Evolutionary conservation across 1,284 basidiomycete species (phyloP).

Genomic region (Leccinum holopus): DNA sequence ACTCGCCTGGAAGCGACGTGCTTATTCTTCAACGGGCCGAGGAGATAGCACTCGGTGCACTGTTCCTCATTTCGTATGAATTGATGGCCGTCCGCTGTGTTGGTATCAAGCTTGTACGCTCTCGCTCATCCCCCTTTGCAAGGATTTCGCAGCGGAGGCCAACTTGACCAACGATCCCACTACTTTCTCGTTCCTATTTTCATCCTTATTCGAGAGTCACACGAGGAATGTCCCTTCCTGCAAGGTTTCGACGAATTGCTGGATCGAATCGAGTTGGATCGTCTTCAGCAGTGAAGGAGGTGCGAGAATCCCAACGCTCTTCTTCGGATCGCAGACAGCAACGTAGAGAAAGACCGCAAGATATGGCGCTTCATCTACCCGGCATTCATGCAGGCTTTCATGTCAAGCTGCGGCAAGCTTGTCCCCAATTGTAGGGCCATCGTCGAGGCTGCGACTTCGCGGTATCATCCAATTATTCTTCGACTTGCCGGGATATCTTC

Average conservation of each 20-base stretch:
- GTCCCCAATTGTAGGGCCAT: conserved; percentile 57
- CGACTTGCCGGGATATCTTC: conserved; percentile 65
- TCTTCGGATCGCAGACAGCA: conserved; percentile 67
- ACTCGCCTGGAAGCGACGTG: conserved; percentile 41
- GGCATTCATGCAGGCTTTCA: conserved; percentile 54
- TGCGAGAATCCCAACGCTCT: conserved; percentile 52
- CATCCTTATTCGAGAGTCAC: conserved; percentile 40
- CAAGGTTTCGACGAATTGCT: conserved; percentile 67
- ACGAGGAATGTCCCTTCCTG: conserved; percentile 43
- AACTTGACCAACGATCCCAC: conserved; percentile 26
- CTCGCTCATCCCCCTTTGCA: conserved; percentile 45
- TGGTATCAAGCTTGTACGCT: conserved; percentile 62
- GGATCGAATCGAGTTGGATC: conserved; percentile 54
- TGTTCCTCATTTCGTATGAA: conserved; percentile 80
- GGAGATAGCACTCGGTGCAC: conserved; percentile 69
- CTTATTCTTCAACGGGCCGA: conserved; percentile 43
- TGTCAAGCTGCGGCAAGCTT: conserved; percentile 46
- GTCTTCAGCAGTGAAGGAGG: conserved; percentile 63
- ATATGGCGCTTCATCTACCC: conserved; percentile 75
- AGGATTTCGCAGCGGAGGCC: conserved; percentile 41
- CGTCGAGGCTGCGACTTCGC: conserved; percentile 61
- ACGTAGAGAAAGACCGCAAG: conserved; percentile 58
- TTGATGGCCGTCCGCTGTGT: conserved; percentile 47
- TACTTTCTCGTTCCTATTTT: conserved; percentile 39
- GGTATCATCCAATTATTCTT: conserved; percentile 55